These are phyloP conservation scores for Spathaspora hagerdaliae DNA, from an alignment of 805 yeast genomes.

Conservation along the genomic window DNA sequence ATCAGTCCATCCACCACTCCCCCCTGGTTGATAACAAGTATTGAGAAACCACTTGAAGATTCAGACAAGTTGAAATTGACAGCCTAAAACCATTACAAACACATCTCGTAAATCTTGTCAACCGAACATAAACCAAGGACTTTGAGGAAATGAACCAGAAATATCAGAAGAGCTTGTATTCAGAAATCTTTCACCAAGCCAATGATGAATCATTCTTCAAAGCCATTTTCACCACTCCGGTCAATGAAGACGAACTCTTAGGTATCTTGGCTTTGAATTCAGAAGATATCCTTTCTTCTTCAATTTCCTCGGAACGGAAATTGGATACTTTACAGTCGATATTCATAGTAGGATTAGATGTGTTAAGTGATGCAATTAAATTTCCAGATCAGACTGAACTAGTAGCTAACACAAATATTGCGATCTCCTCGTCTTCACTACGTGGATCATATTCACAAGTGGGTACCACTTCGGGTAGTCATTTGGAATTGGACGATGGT, in stretches of 20 bases:
- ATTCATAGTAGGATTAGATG: constrained; percentile 15
- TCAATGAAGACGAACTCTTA: constrained; percentile 20
- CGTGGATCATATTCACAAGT: too few species aligned
- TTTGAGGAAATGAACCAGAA: constrained; percentile 7
- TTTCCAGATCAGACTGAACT: background rate
- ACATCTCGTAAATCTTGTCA: too few species aligned
- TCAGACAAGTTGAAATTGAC: too few species aligned
- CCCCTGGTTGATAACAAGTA: too few species aligned
- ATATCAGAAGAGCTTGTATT: constrained; percentile 15
- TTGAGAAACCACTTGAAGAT: too few species aligned
- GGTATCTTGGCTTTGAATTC: constrained; percentile 15
- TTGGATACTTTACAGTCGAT: constrained; percentile 7
- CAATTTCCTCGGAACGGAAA: background rate
- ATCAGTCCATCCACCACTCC: too few species aligned
- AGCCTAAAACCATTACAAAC: too few species aligned
- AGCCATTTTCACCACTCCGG: constrained; percentile 19
- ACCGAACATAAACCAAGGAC: too few species aligned
- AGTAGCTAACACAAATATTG: too few species aligned
- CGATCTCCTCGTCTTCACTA: too few species aligned
- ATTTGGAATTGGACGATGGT: constrained; percentile 8
- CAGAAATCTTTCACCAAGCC: constrained; percentile 17
- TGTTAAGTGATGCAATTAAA: constrained; percentile 17
- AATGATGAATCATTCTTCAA: constrained; percentile 18
- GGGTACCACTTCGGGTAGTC: too few species aligned
- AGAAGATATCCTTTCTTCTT: constrained; percentile 1